These are phyloP conservation scores for Globisporangium perplexum DNA, from an alignment of 352 stramenopile species.

Conservation along the genomic window DNA sequence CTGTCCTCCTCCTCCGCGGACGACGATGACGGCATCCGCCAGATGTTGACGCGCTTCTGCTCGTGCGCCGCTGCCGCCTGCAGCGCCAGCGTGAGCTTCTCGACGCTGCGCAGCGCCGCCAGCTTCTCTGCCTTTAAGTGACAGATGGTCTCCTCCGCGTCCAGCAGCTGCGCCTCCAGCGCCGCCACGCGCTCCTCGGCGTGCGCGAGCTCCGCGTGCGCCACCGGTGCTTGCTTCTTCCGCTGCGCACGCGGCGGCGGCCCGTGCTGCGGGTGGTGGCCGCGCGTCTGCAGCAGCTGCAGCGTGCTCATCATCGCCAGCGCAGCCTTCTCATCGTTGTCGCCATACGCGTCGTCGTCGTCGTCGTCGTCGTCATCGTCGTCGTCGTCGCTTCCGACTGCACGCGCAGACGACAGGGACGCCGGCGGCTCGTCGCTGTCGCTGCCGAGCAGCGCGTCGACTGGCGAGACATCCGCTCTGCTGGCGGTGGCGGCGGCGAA, in stretches of 20 bases:
- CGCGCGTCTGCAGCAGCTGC: conserved; percentile 11
- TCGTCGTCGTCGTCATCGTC: not conserved
- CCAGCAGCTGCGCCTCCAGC: conserved; percentile 51
- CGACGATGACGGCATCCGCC: not conserved
- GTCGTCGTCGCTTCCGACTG: not conserved
- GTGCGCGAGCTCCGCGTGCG: conserved; percentile 33
- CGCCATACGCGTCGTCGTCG: conserved; percentile 8
- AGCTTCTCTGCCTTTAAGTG: conserved; percentile 73
- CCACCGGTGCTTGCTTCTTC: not conserved
- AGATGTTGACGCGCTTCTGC: conserved; percentile 7
- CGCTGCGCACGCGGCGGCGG: too few relatives aligned
- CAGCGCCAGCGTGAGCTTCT: conserved; percentile 30
- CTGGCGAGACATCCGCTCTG: not conserved
- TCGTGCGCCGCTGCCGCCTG: not conserved
- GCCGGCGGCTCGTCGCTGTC: conserved; percentile 2
- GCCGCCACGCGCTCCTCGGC: conserved; percentile 45
- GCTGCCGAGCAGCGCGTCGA: conserved; percentile 3
- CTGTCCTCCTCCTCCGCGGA: not conserved
- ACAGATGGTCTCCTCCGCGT: conserved; percentile 68
- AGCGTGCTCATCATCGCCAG: conserved; percentile 14
- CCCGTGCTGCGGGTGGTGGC: not conserved
- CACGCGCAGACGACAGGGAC: not conserved
- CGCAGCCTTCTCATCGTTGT: conserved; percentile 9
- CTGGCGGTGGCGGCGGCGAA: not conserved
- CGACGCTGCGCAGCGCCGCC: conserved; percentile 41